These are phyloP conservation scores for Xylaria grammica DNA, from an alignment of 495 filamentous ascomycete species.

Conservation along the genomic window DNA sequence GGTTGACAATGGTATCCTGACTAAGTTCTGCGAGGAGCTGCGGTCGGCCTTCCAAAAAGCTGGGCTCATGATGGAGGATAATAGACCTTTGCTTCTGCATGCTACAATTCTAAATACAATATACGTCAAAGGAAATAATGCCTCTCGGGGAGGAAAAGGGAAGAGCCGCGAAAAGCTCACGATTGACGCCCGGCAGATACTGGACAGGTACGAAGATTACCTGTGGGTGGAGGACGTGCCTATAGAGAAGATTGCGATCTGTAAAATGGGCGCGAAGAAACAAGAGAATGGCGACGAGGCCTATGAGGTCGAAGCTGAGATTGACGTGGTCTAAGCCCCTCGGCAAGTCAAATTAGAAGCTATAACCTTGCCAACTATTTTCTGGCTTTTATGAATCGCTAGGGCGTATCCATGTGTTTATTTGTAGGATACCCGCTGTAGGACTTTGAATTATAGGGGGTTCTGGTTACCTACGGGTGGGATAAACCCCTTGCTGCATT, in stretches of 20 bases:
- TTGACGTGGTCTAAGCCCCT: conserved; percentile 36
- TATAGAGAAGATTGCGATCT: conserved; percentile 70
- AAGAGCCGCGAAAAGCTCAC: conserved; percentile 44
- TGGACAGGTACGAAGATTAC: conserved; percentile 57
- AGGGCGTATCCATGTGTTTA: background rate
- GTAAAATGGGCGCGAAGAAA: conserved; percentile 78
- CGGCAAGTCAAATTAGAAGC: background rate
- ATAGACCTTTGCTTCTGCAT: conserved; percentile 75
- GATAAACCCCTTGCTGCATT: too few relatives aligned
- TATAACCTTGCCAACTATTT: background rate
- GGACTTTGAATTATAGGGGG: background rate
- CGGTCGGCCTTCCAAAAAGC: conserved; percentile 64
- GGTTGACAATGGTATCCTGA: conserved; percentile 60
- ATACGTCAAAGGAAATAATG: conserved; percentile 60
- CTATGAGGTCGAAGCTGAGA: conserved; percentile 59
- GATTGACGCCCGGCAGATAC: conserved; percentile 58
- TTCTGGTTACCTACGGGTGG: background rate
- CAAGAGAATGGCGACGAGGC: conserved; percentile 49
- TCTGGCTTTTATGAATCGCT: background rate
- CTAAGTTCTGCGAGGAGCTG: conserved; percentile 67
- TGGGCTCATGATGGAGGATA: conserved; percentile 65
- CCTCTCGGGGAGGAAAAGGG: conserved; percentile 38
- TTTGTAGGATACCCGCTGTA: background rate
- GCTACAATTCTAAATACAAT: conserved; percentile 89
- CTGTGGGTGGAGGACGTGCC: conserved; percentile 67